Conservation (phyloP, 2,329 filamentous ascomycete species). For the Beauveria rudraprayagi region DNA sequence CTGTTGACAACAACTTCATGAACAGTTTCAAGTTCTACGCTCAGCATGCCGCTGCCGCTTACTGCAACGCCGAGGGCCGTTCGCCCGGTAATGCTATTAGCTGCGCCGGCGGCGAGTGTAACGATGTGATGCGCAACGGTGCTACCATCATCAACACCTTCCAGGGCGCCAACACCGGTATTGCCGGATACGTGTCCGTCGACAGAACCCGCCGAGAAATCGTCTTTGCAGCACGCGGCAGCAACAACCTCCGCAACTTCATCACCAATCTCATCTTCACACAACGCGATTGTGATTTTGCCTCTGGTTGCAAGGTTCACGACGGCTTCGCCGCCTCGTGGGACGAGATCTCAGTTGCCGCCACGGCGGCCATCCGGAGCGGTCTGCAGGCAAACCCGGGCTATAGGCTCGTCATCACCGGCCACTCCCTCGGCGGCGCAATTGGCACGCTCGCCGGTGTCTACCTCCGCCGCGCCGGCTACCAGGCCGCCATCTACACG, state of each 20-base stretch:
- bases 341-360: constrained; percentile 39
- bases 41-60: constrained; percentile 44
- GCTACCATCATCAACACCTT: constrained; percentile 37
- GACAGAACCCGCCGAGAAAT: constrained; percentile 44
- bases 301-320: constrained; percentile 42
- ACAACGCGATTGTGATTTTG: constrained; percentile 22
- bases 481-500: constrained; percentile 49
- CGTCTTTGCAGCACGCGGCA: constrained; percentile 54
- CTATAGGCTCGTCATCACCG: constrained; percentile 51
- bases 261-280: constrained; percentile 42
- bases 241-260: constrained; percentile 51
- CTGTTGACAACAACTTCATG: constrained; percentile 26
- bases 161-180: constrained; percentile 33
- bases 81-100: constrained; percentile 30
- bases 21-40: constrained; percentile 38
- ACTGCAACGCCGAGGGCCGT: constrained; percentile 40
- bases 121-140: constrained; percentile 33
- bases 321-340: constrained; percentile 53
- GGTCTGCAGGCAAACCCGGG: constrained; percentile 39
- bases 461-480: constrained; percentile 42
- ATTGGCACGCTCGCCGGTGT: constrained; percentile 53
- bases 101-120: constrained; percentile 37
- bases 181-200: constrained; percentile 42
- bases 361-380: constrained; percentile 34
- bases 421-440: constrained; percentile 62